Conservation (phyloP, 1,139 yeast genomes). For the Lodderomyces pseudojiufengensis region DNA sequence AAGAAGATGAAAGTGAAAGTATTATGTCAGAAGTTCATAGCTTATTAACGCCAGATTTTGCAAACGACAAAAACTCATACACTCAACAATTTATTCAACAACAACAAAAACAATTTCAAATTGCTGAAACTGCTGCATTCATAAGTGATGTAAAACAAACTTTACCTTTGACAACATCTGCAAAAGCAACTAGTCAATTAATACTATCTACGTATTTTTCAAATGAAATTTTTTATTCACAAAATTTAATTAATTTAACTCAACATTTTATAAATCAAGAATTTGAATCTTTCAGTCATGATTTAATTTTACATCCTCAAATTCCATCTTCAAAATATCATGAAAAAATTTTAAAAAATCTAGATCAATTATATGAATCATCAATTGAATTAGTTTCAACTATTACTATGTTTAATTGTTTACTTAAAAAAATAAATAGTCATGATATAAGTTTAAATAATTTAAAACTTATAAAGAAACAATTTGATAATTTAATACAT, state of each 20-base stretch:
- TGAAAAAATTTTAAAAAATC: conserved; percentile 6
- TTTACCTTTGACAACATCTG: conserved; percentile 5
- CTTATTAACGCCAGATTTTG: conserved; percentile 8
- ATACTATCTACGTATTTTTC: conserved; percentile 13
- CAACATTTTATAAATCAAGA: conserved; percentile 14
- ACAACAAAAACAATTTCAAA: background rate
- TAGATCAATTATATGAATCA: conserved; percentile 9
- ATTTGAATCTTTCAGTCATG: conserved; percentile 10
- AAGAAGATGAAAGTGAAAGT: conserved; percentile 11
- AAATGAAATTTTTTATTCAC: conserved; percentile 19
- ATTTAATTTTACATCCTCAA: conserved; percentile 12
- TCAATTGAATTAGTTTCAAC: conserved; percentile 10
- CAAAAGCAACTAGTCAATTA: conserved; percentile 4
- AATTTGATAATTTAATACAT: conserved; percentile 10
- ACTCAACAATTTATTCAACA: background rate
- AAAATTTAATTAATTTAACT: conserved; percentile 15
- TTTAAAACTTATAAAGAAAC: conserved; percentile 8
- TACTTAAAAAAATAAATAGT: conserved; percentile 7
- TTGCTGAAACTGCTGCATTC: conserved; percentile 3
- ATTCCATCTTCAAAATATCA: conserved; percentile 8
- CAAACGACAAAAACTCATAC: background rate
- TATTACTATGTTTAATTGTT: conserved; percentile 9
- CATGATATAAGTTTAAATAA: conserved; percentile 8
- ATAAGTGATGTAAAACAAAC: conserved; percentile 6
- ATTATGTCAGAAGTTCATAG: conserved; percentile 11